Percentiles rank a stretch among this genome's conserved stretches.
Conservation (phyloP, 148 eudicot genomes). For the Amaranthus palmeri region DNA sequence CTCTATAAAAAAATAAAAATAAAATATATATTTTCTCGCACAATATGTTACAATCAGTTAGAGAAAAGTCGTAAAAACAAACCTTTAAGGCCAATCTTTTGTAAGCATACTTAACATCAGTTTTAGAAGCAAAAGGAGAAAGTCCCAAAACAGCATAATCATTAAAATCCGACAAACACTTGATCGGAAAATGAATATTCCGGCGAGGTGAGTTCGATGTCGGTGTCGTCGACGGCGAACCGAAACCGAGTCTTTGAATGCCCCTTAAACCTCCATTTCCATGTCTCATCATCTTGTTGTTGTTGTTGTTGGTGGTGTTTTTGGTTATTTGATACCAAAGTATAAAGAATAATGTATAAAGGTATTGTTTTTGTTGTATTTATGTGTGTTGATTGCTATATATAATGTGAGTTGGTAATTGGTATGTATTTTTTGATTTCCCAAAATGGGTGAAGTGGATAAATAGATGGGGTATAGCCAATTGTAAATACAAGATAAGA, state of each 20-base stretch:
- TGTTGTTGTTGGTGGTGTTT: not conserved
- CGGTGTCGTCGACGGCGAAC: not conserved
- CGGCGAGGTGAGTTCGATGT: conserved; percentile 12
- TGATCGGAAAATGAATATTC: conserved; percentile 24
- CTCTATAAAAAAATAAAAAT: not conserved
- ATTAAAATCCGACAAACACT: conserved; percentile 20
- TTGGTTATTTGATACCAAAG: not conserved
- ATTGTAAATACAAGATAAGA: conserved; percentile 23
- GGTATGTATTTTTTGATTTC: not conserved
- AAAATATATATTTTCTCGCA: not conserved
- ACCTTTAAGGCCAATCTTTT: conserved; percentile 45
- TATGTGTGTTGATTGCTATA: not conserved
- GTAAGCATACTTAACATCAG: conserved; percentile 39
- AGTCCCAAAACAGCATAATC: conserved; percentile 43
- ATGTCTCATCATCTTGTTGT: conserved; percentile 30
- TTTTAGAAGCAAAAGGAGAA: conserved; percentile 38
- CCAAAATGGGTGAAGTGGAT: conserved; percentile 16
- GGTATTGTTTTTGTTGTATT: not conserved
- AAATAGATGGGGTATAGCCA: conserved; percentile 13
- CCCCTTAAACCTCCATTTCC: conserved; percentile 35
- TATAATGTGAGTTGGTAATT: not conserved
- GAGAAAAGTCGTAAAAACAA: not conserved
- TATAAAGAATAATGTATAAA: not conserved
- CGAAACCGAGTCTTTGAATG: conserved; percentile 17
- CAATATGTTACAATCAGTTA: no score